Evolutionary conservation across 1,284 basidiomycete genomes (phyloP), one percentile per base, ranked within the genome.

Genomic region (Earliella scabrosa): DNA sequence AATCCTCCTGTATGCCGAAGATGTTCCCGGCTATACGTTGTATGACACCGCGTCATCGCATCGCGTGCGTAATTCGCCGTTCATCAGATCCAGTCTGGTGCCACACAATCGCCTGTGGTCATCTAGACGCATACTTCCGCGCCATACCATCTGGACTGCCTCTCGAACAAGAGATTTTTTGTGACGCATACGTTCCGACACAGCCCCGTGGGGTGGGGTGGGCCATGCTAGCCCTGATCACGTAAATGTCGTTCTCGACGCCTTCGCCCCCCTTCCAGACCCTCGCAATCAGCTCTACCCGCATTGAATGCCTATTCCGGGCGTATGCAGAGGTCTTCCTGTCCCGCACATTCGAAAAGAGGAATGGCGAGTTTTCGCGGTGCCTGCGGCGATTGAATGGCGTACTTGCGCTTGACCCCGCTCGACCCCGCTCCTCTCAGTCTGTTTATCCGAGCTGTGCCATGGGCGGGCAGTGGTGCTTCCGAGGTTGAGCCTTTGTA

Each of bases 401-500:
- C 11, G 20, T 23, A 24, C 14, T 24, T 13, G 39, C 21, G 11
- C 20, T 8, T 24, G 29, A 31, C 29, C 7, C 29, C 7, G 29
- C 29, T 31, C 29, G 29, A n/a, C n/a, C n/a, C n/a, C 29, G 29
- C 29, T 31, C 29, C n/a, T 18, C 21, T 16, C 39, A 48, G 23
- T 38, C 24, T 27, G 27, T 27, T 48, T 48, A 34, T 3, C 46
- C 46, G 46, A 48, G n/a, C 3, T 36, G 13, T 27, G 34, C n/a
- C 34, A 4, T 14, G 8, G 23, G 4, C 13, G 5, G 16, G 21
- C 36, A n/a, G 16, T n/a, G n/a, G 13, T 21, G 44, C 10, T 53
- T 31, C 51, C 51, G 51, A 53, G 21, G 51, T 53, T 53, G 45
- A 53, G 51, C 51, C 51, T 41, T 26, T 32, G 14, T 20, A 21